Evolutionary conservation across 2,329 filamentous ascomycete genomes (phyloP).

Genomic region (Ophiosphaerella korrae): DNA sequence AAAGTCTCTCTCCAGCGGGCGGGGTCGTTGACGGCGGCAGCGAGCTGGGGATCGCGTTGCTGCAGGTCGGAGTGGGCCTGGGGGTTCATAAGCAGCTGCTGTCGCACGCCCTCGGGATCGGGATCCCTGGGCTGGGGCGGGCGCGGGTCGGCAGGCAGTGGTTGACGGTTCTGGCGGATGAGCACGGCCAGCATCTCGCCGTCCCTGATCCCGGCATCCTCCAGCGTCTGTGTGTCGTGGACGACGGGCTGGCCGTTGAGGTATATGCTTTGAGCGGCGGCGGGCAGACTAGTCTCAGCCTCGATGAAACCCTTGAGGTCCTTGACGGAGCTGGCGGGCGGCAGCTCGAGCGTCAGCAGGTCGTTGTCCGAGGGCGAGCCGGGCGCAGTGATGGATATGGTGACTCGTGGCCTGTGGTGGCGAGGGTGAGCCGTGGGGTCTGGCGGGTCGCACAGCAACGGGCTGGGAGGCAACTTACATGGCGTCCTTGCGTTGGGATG

Average conservation of each 20-base stretch:
- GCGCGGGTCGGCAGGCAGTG: constrained; percentile 9
- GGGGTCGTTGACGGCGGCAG: constrained; percentile 75
- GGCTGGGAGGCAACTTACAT: constrained; percentile 44
- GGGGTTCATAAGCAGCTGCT: constrained; percentile 82
- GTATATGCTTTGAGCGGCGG: constrained; percentile 79
- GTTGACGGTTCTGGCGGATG: constrained; percentile 54
- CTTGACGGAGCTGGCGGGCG: constrained; percentile 79
- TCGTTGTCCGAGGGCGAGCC: constrained; percentile 71
- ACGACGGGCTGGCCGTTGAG: constrained; percentile 83
- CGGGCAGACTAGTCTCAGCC: constrained; percentile 77
- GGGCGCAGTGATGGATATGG: constrained; percentile 80
- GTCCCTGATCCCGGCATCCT: constrained; percentile 79
- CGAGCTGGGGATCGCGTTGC: constrained; percentile 76
- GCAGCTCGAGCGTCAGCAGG: constrained; percentile 81
- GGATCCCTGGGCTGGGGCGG: constrained; percentile 37
- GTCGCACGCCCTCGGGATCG: constrained; percentile 79
- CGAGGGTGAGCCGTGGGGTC: constrained; percentile 25
- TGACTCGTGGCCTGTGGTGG: constrained; percentile 73
- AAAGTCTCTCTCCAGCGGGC: constrained; percentile 76
- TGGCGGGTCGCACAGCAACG: constrained; percentile 42
- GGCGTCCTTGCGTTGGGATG: constrained; percentile 44
- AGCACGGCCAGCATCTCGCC: constrained; percentile 93
- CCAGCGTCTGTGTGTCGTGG: constrained; percentile 79
- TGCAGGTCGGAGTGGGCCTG: constrained; percentile 72
- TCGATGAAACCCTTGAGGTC: constrained; percentile 88